phyloP scores from a whole-genome alignment of 805 yeast genomes.

The Candida nanaspora region DNA sequence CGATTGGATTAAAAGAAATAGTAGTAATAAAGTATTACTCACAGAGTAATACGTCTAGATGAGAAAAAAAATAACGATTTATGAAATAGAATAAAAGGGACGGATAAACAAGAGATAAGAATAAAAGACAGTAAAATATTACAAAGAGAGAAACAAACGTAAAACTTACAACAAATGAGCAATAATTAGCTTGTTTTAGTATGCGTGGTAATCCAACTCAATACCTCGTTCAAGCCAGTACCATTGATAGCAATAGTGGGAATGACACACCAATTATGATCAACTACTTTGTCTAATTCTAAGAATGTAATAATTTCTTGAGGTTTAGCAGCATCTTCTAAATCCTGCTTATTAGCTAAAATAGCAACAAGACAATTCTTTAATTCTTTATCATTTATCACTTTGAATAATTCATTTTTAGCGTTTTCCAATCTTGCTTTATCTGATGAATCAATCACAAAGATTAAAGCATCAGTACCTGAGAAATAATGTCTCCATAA shows the following conservation, averaged over 20 bases:
- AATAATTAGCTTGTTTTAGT: conserved; percentile 5
- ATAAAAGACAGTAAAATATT: too few species aligned
- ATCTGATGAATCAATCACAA: conserved; percentile 84
- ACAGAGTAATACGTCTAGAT: too few species aligned
- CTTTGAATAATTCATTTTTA: conserved; percentile 67
- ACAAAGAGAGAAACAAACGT: not conserved
- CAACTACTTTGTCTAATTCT: conserved; percentile 50
- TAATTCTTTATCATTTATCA: conserved; percentile 78
- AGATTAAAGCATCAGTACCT: conserved; percentile 86
- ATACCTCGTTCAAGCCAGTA: conserved; percentile 81
- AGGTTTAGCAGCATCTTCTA: conserved; percentile 65
- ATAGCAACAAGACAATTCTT: conserved; percentile 72
- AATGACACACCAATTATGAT: conserved; percentile 84
- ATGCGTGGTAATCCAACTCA: conserved; percentile 77
- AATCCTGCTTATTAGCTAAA: conserved; percentile 85
- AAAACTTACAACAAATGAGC: not conserved
- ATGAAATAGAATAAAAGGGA: not conserved
- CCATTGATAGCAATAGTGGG: conserved; percentile 89
- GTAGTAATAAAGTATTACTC: too few species aligned
- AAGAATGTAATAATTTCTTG: conserved; percentile 72
- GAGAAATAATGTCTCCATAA: conserved; percentile 95
- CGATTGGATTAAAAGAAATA: too few species aligned
- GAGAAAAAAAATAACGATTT: not conserved
- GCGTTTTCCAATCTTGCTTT: conserved; percentile 66
- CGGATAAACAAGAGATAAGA: not conserved